Evolutionary conservation across 805 yeast species (phyloP), one percentile per base, ranked within the genome.

Genomic region (Vanderwaltozyma yarrowii): DNA sequence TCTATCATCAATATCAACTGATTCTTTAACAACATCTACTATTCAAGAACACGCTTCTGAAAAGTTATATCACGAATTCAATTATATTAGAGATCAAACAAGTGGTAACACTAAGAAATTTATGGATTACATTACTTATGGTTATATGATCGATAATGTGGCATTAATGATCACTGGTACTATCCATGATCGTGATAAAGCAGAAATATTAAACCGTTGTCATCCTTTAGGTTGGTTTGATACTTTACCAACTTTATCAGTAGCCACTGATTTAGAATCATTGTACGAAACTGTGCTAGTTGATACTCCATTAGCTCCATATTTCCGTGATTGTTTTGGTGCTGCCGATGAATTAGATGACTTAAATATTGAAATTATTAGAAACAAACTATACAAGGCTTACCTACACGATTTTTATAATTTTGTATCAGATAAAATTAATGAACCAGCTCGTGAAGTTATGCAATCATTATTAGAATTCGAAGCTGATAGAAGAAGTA

Each of bases 221-320:
- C 95, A 92, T 59, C 98, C 98, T 0, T 70, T 92, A 50, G 99
- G 99, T 32, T 88, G 96, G 96, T 92, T 92, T 55, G 98, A 92
- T 51, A 89, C 97, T 7, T 74, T 92, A 49, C 98, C 98, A 26
- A 89, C 97, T 0, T 70, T 92, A 41, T 76, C 92, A 13, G 92
- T 89, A 35, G 96, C 97, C 34, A 86, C 96, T 2, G 97, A 89
- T 61, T 76, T 89, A 40, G 95, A 87, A 52, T 77, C 92, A n/a
- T 71, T 92, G 51, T 92, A 89, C 65, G 81, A 81, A 52, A 83
- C 94, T 1, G 98, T 92, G 12, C 69, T 92, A 42, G 80, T 92
- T 39, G 99, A 92, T 63, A 92, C 98, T 6, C 99, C 99, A 5
- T 73, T 92, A 57, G 97, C 98, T 1, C 95, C 96, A 30, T 92